Evolutionary conservation across 176 grass and related monocot genomes (phyloP).

Genomic region (Stipa capillata): DNA sequence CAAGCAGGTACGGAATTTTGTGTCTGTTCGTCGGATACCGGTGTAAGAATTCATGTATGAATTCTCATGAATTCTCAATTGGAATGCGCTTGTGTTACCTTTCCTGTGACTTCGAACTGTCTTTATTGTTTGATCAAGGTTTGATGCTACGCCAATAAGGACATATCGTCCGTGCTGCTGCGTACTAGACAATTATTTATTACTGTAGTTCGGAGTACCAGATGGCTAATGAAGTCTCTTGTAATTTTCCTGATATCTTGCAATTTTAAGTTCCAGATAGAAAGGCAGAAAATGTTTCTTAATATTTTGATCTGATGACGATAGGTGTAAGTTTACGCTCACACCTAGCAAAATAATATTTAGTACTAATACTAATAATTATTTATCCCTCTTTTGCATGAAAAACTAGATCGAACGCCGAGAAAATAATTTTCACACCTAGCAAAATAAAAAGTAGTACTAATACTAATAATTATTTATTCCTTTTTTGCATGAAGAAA

Average conservation of each 20-base stretch:
- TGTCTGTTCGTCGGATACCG: not conserved
- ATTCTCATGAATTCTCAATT: not conserved
- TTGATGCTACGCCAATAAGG: not conserved
- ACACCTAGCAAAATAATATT: not conserved
- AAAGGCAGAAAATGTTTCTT: not conserved
- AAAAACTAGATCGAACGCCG: not conserved
- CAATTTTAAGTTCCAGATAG: not conserved
- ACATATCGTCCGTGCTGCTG: not conserved
- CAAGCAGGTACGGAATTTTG: conserved; percentile 49
- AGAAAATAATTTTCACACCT: not conserved
- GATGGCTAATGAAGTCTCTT: not conserved
- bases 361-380: not conserved
- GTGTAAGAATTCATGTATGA: not conserved
- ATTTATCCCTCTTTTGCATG: not conserved
- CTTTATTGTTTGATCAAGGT: not conserved
- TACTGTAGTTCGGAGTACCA: not conserved
- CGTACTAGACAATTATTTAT: not conserved
- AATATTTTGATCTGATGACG: not conserved
- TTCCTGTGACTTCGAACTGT: not conserved
- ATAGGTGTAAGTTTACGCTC: not conserved
- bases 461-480: not conserved
- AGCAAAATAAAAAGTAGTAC: not conserved
- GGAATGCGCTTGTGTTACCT: not conserved
- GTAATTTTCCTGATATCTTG: not conserved
- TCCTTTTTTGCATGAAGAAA: not conserved